phyloP scores from a whole-genome alignment of 768 basidiomycete genomes.

The Pulveroboletus frians region DNA sequence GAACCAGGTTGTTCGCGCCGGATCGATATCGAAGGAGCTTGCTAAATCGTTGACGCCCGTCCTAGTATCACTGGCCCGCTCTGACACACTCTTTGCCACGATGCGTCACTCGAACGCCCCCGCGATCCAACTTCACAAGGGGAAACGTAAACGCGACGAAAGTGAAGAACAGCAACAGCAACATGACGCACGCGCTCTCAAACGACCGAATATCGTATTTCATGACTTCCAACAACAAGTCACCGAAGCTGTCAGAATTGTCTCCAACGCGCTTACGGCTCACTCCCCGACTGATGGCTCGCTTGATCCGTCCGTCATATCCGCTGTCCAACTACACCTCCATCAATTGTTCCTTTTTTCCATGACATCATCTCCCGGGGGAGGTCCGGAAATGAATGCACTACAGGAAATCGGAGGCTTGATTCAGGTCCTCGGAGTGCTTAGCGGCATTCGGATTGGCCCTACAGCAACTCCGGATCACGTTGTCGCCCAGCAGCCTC shows the following conservation, averaged over 20 bases:
- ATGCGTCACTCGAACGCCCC: conserved; percentile 61
- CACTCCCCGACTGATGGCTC: conserved; percentile 33
- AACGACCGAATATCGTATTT: conserved; percentile 43
- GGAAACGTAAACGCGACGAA: conserved; percentile 72
- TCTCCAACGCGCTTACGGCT: conserved; percentile 46
- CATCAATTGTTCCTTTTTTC: conserved; percentile 78
- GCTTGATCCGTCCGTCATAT: conserved; percentile 53
- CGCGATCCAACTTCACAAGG: conserved; percentile 57
- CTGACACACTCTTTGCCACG: conserved; percentile 58
- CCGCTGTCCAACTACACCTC: conserved; percentile 66
- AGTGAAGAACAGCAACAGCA: conserved; percentile 31
- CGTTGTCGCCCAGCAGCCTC: conserved; percentile 13
- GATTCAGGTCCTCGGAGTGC: conserved; percentile 76
- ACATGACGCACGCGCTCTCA: conserved; percentile 30
- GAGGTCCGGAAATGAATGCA: conserved; percentile 48
- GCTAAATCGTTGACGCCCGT: conserved; percentile 55
- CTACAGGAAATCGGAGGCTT: conserved; percentile 77
- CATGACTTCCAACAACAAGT: conserved; percentile 52
- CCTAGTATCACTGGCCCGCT: conserved; percentile 62
- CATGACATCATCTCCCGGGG: conserved; percentile 58
- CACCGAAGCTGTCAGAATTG: conserved; percentile 53
- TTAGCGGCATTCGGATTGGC: conserved; percentile 70
- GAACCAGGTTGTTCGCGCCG: conserved; percentile 41
- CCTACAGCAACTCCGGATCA: conserved; percentile 32
- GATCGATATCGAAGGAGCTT: conserved; percentile 46